Evolutionary conservation across 768 basidiomycete genomes (phyloP), one percentile per base, ranked within the genome.

Genomic region (Neoboletus subvelutipes): DNA sequence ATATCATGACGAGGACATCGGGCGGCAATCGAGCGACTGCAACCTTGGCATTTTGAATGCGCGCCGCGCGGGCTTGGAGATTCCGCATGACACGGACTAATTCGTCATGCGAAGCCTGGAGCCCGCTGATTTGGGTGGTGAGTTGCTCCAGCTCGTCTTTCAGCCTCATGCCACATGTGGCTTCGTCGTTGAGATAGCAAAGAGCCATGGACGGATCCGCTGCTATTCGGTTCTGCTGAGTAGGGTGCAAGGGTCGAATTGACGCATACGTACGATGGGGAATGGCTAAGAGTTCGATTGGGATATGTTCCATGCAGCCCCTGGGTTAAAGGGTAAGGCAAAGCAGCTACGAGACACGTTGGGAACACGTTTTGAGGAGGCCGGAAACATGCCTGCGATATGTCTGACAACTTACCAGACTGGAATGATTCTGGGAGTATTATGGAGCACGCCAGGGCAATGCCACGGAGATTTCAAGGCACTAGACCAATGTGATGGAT

Each of bases 1-100:
- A 71, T 50, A 71, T 64, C 61, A 71, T 61, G 39, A 68, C 63
- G 34, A 71, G 72, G 28, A 71, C 62, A 55, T 71, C 71, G 11
- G 68, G 57, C 1, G 71, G 71, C 22, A 71, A 54, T 60, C 71
- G 68, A 12, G 72, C 64, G 41, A 71, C 68, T n/a, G 68, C 58
- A 13, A 63, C 55, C 18, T 56, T 71, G 46, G 60, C 47, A n/a
- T 71, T 71, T 54, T 63, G 70, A n/a, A 73, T 66, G 52, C 58
- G 70, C 29, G 70, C 71, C 11, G 67, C 70, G 26, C 68, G 68
- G 12, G 60, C 64, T 39, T 69, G 66, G 46, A 71, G 70, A 45
- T 52, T 56, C 22, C 66, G 68, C 55, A 71, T 68, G 34, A 47
- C 56, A 22, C 61, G 63, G 42, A 60, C 49, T 17, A 73, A 46